Evolutionary conservation across 2,329 filamentous ascomycete species (phyloP), one percentile per base, ranked within the genome.

Genomic region (Ceratocystis harringtonii): DNA sequence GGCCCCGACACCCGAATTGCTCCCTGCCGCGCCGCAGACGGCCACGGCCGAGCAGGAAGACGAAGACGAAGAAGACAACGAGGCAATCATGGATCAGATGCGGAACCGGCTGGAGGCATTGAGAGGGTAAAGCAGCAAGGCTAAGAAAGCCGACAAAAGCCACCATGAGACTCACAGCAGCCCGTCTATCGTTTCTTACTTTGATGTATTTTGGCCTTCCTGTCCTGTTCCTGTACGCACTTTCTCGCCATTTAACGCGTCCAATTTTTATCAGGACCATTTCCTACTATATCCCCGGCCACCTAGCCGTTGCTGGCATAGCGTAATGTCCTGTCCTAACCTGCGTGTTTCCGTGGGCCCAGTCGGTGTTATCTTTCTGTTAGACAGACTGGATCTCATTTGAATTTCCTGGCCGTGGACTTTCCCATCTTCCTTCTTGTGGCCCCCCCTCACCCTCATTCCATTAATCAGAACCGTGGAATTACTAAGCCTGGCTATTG

Each of bases 41-140:
- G 79, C 80, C 19, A 77, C 77, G 48, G 79, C 78, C 65, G 78
- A 78, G 3, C 79, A 79, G 68, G 80, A 79, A 74, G 87, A 82
- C 66, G 85, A 91, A 70, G 89, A 90, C 68, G 89, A 95, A 71
- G 87, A 92, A 72, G 89, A 94, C 71, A 86, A 90, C 68, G 91
- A 96, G 75, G 90, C 88, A 61, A 90, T 94, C 78, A 84, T 97
- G 77, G 88, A 91, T 71, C 89, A 95, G 78, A 97, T 97, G 94
- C 81, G 92, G 73, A 91, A 91, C 70, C 81, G 92, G 61, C 75
- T 99, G 70, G 90, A 97, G 77, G 92, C 92, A 44, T 77, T 97
- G 73, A 89, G 94, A 81, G 96, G 91, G 76, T 96, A 75, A 70
- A n/a, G 48, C 5, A 19, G 36, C 45, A 28, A 36, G 55, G 55